Evolutionary conservation across 2,329 filamentous ascomycete species (phyloP), one percentile per base, ranked within the genome.

Genomic region (Emergomyces orientalis): DNA sequence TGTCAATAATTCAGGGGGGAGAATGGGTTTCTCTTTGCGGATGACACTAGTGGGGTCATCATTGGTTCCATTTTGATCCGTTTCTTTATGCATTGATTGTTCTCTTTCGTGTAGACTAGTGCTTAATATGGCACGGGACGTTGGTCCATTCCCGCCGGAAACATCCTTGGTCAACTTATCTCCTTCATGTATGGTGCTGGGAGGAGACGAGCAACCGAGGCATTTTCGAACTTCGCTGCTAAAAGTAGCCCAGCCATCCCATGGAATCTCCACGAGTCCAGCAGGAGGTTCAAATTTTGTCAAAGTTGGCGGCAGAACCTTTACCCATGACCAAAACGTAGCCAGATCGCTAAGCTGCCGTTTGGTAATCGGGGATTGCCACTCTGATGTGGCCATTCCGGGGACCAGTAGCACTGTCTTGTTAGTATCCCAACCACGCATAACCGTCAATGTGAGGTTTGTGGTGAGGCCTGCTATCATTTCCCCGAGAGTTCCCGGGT

Each of bases 1-100:
- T 39, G 88, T 88, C 91, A 92, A 96, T 47, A 97, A 83, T 75
- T 97, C 93, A 0, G 89, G 86, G 0, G 93, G 93, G 0, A 97
- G 79, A 30, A 60, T 51, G 52, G 64, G 61, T 22, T 47, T 45
- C 25, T 59, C 41, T 8, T 59, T 59, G 56, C 39, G 8, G 30
- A 30, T 30, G 14, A 17, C 39, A 8, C 1, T 59, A 27, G 22
- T 47, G 14, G 17, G 14, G 3, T 7, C 11, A 1, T 37, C 13
- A 14, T n/a, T 41, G 8, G 17, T n/a, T 17, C 30, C 27, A 45
- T 45, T n/a, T 2, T 30, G 51, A 39, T n/a, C 30, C 3, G 19
- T 5, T 19, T 27, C 19, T 19, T 32, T 43, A 14, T 34, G 45
- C 34, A 17, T 9, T 17, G 11, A 2, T 14, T 27, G 45, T n/a